phyloP scores from a whole-genome alignment of 2,329 filamentous ascomycete genomes.

The Penicillium sp. region DNA sequence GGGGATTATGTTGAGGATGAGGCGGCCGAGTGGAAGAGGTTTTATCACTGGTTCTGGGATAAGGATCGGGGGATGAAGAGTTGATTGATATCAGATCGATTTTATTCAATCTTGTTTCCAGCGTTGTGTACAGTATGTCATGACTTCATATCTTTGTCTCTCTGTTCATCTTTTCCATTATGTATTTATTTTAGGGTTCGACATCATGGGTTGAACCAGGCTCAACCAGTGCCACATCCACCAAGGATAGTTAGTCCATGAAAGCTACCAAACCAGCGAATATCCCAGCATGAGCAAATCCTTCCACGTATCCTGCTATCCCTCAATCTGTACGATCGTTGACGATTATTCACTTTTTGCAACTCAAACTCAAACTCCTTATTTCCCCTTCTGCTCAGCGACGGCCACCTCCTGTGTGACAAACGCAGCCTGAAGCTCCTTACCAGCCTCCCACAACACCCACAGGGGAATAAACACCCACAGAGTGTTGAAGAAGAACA shows the following conservation, averaged over 20 bases:
- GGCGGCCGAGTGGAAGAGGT: slow-evolving; percentile 43
- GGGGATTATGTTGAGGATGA: slow-evolving; percentile 52
- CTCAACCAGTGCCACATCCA: slow-evolving; percentile 2
- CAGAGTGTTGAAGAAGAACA: slow-evolving; percentile 66
- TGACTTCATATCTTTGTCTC: background rate
- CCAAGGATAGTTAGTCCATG: background rate
- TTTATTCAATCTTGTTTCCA: background rate
- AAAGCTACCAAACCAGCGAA: background rate
- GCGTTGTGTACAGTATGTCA: slow-evolving; percentile 3
- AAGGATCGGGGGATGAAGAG: slow-evolving; percentile 27
- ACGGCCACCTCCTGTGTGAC: slow-evolving; percentile 32
- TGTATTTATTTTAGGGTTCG: background rate
- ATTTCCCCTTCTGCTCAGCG: slow-evolving; percentile 28
- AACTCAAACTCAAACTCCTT: background rate
- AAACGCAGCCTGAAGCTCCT: slow-evolving; percentile 48
- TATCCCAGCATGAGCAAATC: background rate
- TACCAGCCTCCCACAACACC: slow-evolving; percentile 58
- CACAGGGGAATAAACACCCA: slow-evolving; percentile 65
- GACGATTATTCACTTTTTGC: background rate
- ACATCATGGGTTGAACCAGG: background rate
- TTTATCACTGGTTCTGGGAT: slow-evolving; percentile 50
- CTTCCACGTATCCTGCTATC: background rate
- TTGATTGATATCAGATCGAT: background rate
- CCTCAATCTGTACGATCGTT: background rate
- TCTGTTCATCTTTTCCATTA: background rate